Conservation (phyloP, 1,284 basidiomycete genomes). For the Pholiota adiposa region DNA sequence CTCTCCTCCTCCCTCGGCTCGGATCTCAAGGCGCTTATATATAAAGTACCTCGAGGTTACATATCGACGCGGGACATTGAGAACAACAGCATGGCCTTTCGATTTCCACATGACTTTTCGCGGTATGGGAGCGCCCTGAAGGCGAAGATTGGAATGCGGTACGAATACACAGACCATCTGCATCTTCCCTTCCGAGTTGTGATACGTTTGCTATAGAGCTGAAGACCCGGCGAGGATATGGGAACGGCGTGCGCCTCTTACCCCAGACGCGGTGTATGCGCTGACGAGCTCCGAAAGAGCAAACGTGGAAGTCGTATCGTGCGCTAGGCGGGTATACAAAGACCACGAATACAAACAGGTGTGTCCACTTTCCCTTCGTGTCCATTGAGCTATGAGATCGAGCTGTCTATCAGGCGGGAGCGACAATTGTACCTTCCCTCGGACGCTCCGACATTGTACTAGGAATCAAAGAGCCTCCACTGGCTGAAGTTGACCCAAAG, state of each 20-base stretch:
- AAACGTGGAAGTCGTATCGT: conserved; percentile 75
- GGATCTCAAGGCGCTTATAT: conserved; percentile 29
- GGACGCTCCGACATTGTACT: conserved; percentile 74
- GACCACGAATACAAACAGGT: conserved; percentile 72
- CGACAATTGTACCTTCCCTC: conserved; percentile 62
- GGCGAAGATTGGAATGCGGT: conserved; percentile 31
- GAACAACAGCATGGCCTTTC: neutral
- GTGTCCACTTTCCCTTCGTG: conserved; percentile 1
- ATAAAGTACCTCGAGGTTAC: conserved; percentile 6
- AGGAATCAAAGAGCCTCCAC: conserved; percentile 88
- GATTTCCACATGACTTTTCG: neutral
- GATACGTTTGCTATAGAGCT: conserved; percentile 37
- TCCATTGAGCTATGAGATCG: neutral
- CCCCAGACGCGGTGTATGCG: conserved; percentile 70
- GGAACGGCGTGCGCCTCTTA: conserved; percentile 87
- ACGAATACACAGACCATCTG: neutral
- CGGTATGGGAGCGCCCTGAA: neutral
- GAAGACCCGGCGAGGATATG: conserved; percentile 84
- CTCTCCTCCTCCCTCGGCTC: conserved; percentile 26
- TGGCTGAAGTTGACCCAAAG: conserved; percentile 45
- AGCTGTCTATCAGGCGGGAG: conserved; percentile 71
- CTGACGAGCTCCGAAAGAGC: conserved; percentile 61
- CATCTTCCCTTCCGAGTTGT: neutral
- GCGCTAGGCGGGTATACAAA: conserved; percentile 75
- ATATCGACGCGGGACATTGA: neutral